Evolutionary conservation across 352 stramenopile species (phyloP).

Genomic region (Pythium sp.): DNA sequence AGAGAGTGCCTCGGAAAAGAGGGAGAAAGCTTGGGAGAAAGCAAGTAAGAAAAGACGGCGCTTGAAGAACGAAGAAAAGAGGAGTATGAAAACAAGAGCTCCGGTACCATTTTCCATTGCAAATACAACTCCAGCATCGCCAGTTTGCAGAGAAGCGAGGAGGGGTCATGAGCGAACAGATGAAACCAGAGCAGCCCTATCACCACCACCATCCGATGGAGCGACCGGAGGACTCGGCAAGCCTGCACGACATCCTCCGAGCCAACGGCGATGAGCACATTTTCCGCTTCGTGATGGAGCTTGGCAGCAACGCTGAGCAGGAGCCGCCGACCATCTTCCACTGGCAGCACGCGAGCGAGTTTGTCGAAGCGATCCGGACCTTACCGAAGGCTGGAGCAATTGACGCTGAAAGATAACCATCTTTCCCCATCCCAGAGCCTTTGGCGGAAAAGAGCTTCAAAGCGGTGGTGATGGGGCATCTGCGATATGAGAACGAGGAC

Average conservation of each 20-base stretch:
- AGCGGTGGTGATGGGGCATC: background rate
- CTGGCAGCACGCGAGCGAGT: conserved; percentile 6
- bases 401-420: no score
- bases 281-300: conserved; percentile 4
- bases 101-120: no score
- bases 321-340: conserved; percentile 1
- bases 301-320: conserved; percentile 4
- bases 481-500: conserved; percentile 3
- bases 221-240: background rate
- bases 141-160: no score
- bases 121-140: no score
- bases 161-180: no score
- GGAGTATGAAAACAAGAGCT: no score
- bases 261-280: conserved; percentile 2
- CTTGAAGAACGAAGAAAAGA: no score
- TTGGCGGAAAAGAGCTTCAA: conserved; percentile 5
- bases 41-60: no score
- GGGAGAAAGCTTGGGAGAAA: no score
- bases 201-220: conserved; percentile 5
- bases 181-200: background rate
- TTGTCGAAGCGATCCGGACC: background rate
- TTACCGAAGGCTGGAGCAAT: no score
- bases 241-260: background rate
- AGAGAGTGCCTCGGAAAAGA: no score
- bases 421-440: background rate